A percentile compares a stretch with the other conserved stretches of the same genome.
Conservation (phyloP, 192 early-diverging fungal species). For the Lunasporangiospora selenospora region DNA sequence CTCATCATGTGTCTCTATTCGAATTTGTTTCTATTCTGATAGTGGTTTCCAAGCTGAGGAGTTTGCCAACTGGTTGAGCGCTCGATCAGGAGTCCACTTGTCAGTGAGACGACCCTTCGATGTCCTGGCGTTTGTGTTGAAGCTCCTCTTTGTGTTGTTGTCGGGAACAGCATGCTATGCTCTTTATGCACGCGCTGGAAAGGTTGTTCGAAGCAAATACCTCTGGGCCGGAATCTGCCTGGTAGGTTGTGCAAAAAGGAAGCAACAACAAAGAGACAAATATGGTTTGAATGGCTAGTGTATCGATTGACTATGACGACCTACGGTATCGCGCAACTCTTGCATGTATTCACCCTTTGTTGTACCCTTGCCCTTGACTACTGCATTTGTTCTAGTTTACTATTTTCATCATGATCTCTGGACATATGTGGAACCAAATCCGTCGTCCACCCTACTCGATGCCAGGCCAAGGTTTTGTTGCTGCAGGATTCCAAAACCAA, state of each 20-base stretch:
- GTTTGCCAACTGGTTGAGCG: slow-evolving; percentile 64
- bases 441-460: slow-evolving; percentile 73
- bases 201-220: slow-evolving; percentile 59
- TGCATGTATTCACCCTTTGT: too few relatives aligned
- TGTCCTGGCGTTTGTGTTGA: slow-evolving; percentile 51
- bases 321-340: too few relatives aligned
- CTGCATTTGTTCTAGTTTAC: slow-evolving; percentile 60
- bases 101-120: slow-evolving; percentile 64
- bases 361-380: too few relatives aligned
- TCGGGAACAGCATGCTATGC: slow-evolving; percentile 40
- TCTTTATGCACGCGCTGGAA: slow-evolving; percentile 50
- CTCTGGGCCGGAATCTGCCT: slow-evolving; percentile 62
- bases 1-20: background rate
- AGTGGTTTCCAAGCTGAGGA: slow-evolving; percentile 71
- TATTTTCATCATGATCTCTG: slow-evolving; percentile 76
- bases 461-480: slow-evolving; percentile 59
- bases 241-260: slow-evolving; percentile 51
- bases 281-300: too few relatives aligned
- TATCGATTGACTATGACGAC: too few relatives aligned
- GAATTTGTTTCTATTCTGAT: background rate
- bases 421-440: slow-evolving; percentile 90
- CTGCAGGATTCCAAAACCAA: slow-evolving; percentile 71
- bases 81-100: slow-evolving; percentile 42
- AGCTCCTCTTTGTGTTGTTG: slow-evolving; percentile 43
- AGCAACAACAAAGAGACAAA: too few relatives aligned